Conservation (phyloP, 2,329 filamentous ascomycete genomes). For the Aspergillus calidoustus region DNA sequence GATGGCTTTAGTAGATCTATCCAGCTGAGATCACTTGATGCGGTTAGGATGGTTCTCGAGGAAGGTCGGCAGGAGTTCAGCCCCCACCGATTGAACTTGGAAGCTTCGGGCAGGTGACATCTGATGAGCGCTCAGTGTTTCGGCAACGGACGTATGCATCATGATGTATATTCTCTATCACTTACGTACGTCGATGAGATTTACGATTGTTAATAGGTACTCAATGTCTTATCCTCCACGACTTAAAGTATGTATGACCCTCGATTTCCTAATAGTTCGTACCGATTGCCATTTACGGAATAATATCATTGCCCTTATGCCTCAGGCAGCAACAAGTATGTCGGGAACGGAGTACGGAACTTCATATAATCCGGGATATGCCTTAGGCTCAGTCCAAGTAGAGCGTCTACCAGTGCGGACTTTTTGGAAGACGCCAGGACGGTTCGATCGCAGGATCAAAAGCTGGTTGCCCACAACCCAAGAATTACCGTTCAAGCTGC, state of each 20-base stretch:
- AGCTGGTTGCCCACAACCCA: constrained; percentile 25
- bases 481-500: constrained; percentile 21
- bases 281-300: constrained; percentile 6
- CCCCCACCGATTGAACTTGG: background rate
- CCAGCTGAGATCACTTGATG: background rate
- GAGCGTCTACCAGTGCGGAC: constrained; percentile 22
- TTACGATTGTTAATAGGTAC: background rate
- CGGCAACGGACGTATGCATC: no score
- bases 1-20: background rate
- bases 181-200: background rate
- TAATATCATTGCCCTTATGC: background rate
- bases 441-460: constrained; percentile 29
- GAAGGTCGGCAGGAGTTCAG: background rate
- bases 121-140: no score
- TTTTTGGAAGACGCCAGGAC: constrained; percentile 28
- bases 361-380: constrained; percentile 26
- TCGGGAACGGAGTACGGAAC: background rate
- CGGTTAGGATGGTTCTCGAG: background rate
- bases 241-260: background rate
- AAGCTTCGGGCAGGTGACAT: constrained; percentile 10
- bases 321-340: background rate
- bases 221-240: background rate
- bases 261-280: constrained; percentile 4
- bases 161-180: background rate
- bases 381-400: constrained; percentile 26